Base-by-base conservation (phyloP, 1,139 yeast species). In the Yamadazyma triangularis region DNA sequence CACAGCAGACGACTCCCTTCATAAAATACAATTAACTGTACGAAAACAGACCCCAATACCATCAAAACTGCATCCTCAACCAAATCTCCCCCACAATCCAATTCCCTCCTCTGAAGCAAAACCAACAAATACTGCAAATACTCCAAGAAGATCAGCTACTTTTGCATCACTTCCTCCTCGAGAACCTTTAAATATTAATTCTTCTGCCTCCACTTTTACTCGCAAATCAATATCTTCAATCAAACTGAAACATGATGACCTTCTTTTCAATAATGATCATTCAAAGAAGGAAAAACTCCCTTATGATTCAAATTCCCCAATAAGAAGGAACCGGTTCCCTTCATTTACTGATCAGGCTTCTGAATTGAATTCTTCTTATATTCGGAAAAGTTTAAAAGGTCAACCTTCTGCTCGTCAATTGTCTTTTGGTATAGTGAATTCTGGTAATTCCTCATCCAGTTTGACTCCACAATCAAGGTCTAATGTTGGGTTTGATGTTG, bases 151-250 rank as follows among this genome's bases (percentile, higher is more conserved):
- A 26, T 53, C 60, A 16, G 60, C 70, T 1, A 51, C 56, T 2
- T 65, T 60, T 41, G 65, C 60, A 1, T 51, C 70, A 0, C 40
- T 65, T n/a, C 72, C 72, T 1, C 50, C 64, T 4, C 46, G 67
- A 24, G 70, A 62, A 29, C 71, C 72, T 2, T 52, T 65, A 21
- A 49, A 57, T 4, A 51, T 55, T 5, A 49, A 47, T 21, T 50
- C 60, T 4, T 38, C 54, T 16, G 37, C 35, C 8, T 29, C 41
- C 10, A 36, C 30, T 15, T 22, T 32, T 7, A 33, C 33, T 24
- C 31, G 40, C 12, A 42, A 37, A 26, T 39, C 37, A 14, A 11
- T 20, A 4, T n/a, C 42, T 4, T 31, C 40, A 5, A 27, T 38
- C 5, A 26, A 30, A 9, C 27, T 31, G 4, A 33, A 25, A 24